Evolutionary conservation across 1,284 basidiomycete species (phyloP).

Genomic region (Porodaedalea pini): DNA sequence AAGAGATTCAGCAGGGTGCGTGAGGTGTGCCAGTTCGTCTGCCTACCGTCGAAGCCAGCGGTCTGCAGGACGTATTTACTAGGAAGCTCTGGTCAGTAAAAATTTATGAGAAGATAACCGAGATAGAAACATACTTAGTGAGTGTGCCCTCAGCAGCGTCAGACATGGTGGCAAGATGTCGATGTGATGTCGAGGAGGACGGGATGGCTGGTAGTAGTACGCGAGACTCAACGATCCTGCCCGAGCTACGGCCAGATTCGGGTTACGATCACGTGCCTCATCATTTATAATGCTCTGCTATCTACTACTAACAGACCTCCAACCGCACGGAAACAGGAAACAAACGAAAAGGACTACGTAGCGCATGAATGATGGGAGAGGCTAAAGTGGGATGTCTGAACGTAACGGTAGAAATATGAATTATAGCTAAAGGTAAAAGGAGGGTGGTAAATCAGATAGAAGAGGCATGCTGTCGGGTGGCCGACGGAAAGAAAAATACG

Average conservation of each 20-base stretch:
- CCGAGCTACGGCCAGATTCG: constrained; percentile 4
- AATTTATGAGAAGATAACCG: constrained; percentile 9
- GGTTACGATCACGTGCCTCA: background rate
- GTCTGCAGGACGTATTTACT: constrained; percentile 86
- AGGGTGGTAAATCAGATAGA: too few relatives aligned
- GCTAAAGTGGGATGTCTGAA: too few relatives aligned
- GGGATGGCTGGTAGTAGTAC: background rate
- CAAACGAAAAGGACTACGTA: too few relatives aligned
- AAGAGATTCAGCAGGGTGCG: background rate
- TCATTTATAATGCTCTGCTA: too few relatives aligned
- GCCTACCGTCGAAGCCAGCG: constrained; percentile 79
- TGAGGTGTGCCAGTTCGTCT: background rate
- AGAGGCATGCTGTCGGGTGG: too few relatives aligned
- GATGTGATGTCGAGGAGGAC: background rate
- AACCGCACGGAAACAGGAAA: too few relatives aligned
- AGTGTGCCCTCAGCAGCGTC: constrained; percentile 42
- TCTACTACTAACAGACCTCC: too few relatives aligned
- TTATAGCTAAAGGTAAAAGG: too few relatives aligned
- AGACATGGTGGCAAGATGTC: constrained; percentile 49
- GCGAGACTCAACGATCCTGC: constrained; percentile 9
- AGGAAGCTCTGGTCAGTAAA: constrained; percentile 19
- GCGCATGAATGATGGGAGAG: too few relatives aligned
- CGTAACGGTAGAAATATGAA: background rate
- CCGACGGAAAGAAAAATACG: too few relatives aligned
- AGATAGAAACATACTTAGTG: constrained; percentile 44